These are phyloP conservation scores for Ecytonucleospora hepatopenaei DNA, from an alignment of 371 early-diverging fungal species.

Conservation along the genomic window DNA sequence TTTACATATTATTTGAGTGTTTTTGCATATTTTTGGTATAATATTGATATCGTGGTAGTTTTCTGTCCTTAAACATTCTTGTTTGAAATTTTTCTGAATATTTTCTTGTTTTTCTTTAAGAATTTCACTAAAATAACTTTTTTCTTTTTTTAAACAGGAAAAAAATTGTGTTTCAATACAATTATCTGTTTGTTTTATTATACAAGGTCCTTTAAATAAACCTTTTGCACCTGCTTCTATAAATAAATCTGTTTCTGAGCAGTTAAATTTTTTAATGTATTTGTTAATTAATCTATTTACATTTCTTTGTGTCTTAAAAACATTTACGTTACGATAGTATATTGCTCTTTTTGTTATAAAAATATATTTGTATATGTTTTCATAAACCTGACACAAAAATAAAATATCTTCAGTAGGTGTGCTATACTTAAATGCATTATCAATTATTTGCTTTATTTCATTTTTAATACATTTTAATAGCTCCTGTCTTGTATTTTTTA, in stretches of 20 bases:
- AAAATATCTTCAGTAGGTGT: too few relatives aligned
- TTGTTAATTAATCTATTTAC: conserved; percentile 26
- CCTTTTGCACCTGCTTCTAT: conserved; percentile 52
- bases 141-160: too few relatives aligned
- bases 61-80: not conserved
- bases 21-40: conserved; percentile 49
- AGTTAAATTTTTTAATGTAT: conserved; percentile 15
- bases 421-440: too few relatives aligned
- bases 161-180: too few relatives aligned
- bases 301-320: conserved; percentile 37
- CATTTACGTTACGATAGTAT: conserved; percentile 37
- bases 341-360: conserved; percentile 44
- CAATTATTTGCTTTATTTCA: not conserved
- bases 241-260: conserved; percentile 13
- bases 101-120: too few relatives aligned
- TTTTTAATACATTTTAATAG: not conserved
- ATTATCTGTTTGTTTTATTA: too few relatives aligned
- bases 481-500: not conserved
- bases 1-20: conserved; percentile 2
- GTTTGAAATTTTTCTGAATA: not conserved
- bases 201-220: conserved; percentile 42
- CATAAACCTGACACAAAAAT: conserved; percentile 30
- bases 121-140: too few relatives aligned
- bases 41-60: conserved; percentile 9
- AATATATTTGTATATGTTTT: conserved; percentile 10